These are phyloP conservation scores for Bauhinia variegata DNA, from an alignment of 306 rosid genomes.

Conservation along the genomic window DNA sequence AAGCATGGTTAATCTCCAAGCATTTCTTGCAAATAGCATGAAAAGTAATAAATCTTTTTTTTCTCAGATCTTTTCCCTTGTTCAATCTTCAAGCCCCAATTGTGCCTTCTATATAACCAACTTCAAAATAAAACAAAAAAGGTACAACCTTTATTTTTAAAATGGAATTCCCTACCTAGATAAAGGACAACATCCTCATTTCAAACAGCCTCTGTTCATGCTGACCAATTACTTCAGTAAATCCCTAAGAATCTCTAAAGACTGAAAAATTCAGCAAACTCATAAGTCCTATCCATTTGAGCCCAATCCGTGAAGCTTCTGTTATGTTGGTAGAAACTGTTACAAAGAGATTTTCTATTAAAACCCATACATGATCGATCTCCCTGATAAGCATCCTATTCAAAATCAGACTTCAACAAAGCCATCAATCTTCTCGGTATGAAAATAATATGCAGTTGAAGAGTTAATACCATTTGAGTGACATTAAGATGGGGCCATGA, in stretches of 20 bases:
- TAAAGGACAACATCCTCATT: slow-evolving; percentile 13
- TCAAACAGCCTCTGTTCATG: neutral
- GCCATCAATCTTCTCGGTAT: slow-evolving; percentile 1
- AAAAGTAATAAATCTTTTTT: too few species aligned
- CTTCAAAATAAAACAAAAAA: slow-evolving; percentile 14
- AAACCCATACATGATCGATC: slow-evolving; percentile 21
- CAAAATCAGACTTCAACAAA: slow-evolving; percentile 5
- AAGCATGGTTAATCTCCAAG: neutral
- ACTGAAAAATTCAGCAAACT: neutral
- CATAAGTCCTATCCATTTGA: neutral
- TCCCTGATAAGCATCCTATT: neutral
- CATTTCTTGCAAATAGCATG: slow-evolving; percentile 3
- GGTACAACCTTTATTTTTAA: slow-evolving; percentile 3
- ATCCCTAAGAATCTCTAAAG: neutral
- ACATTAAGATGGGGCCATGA: slow-evolving; percentile 9
- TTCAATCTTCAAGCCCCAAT: slow-evolving; percentile 9
- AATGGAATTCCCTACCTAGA: slow-evolving; percentile 22
- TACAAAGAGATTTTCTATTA: neutral
- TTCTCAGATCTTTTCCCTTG: neutral
- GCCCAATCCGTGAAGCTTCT: slow-evolving; percentile 13
- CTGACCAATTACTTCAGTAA: neutral
- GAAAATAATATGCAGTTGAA: neutral
- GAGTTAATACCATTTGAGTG: neutral
- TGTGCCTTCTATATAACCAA: slow-evolving; percentile 11
- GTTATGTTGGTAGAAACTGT: neutral